A percentile compares a stretch with the other conserved stretches of the same genome.
Evolutionary conservation across 2,329 filamentous ascomycete species (phyloP).

Genomic region (Fusarium succisae): DNA sequence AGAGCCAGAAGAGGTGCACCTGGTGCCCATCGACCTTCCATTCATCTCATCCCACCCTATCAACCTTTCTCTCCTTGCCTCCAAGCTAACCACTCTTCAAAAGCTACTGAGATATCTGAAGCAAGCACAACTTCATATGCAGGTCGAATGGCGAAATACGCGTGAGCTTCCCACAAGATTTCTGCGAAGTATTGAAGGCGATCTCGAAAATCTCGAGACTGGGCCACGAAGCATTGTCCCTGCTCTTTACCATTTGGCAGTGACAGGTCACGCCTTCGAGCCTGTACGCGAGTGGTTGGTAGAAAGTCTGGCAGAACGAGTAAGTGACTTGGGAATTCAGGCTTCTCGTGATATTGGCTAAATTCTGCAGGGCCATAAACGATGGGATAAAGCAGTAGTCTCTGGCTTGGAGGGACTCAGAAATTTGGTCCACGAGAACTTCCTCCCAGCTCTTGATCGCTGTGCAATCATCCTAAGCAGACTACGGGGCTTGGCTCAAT

Average conservation of each 20-base stretch:
- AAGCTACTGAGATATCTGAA: conserved; percentile 86
- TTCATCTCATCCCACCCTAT: conserved; percentile 83
- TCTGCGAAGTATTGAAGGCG: conserved; percentile 78
- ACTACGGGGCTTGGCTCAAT: conserved; percentile 83
- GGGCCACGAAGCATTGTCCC: conserved; percentile 72
- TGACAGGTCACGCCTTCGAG: conserved; percentile 81
- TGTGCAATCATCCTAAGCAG: conserved; percentile 83
- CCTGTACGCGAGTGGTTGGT: conserved; percentile 87
- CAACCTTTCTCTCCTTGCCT: conserved; percentile 84
- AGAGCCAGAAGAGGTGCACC: conserved; percentile 51
- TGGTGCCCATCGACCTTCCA: conserved; percentile 84
- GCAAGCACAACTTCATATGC: conserved; percentile 81
- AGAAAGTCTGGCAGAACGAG: conserved; percentile 81
- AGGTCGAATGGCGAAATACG: conserved; percentile 83
- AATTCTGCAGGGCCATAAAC: conserved; percentile 77
- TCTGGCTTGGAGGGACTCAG: conserved; percentile 82
- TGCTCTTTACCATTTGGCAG: conserved; percentile 83
- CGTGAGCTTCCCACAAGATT: conserved; percentile 83
- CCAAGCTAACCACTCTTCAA: conserved; percentile 86
- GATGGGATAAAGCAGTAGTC: conserved; percentile 90
- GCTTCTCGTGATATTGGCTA: conserved; percentile 25
- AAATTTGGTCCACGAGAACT: conserved; percentile 83
- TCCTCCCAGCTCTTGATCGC: conserved; percentile 87
- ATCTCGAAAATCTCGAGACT: conserved; percentile 68
- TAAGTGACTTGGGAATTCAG: conserved; percentile 51